Conservation (phyloP, 805 yeast species). For the Debaryomyces hansenii region DNA sequence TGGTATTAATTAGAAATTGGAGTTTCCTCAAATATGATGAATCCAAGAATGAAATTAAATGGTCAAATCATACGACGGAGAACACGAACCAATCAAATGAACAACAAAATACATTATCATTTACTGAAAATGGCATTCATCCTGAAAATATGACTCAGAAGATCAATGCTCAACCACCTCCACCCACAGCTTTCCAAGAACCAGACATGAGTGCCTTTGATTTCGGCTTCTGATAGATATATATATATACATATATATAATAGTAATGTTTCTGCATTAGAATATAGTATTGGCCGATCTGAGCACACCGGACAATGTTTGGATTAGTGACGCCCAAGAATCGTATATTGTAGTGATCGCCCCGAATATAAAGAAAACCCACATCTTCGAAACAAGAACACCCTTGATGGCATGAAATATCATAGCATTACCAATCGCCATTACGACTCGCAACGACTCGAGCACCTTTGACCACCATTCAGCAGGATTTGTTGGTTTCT, state of each 20-base stretch:
- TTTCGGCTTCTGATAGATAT: slow-evolving; percentile 34
- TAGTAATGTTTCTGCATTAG: background rate
- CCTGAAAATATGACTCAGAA: background rate
- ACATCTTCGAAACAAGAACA: slow-evolving; percentile 14
- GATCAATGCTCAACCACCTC: slow-evolving; percentile 33
- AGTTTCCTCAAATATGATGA: slow-evolving; percentile 38
- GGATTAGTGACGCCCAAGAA: slow-evolving; percentile 11
- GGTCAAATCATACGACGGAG: background rate
- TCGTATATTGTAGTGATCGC: slow-evolving; percentile 11
- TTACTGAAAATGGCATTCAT: background rate
- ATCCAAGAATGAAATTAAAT: slow-evolving; percentile 6
- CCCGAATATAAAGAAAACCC: slow-evolving; percentile 17
- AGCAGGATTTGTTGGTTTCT: background rate
- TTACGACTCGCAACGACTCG: slow-evolving; percentile 12
- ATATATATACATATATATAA: background rate
- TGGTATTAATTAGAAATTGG: slow-evolving; percentile 69
- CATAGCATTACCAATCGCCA: slow-evolving; percentile 18
- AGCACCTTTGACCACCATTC: slow-evolving; percentile 9
- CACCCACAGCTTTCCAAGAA: slow-evolving; percentile 58
- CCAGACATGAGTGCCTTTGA: slow-evolving; percentile 77
- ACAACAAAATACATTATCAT: background rate
- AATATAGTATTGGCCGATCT: slow-evolving; percentile 4
- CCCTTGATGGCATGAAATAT: slow-evolving; percentile 14
- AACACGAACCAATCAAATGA: background rate
- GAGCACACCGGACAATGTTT: slow-evolving; percentile 4